Evolutionary conservation across 2,329 filamentous ascomycete species (phyloP).

Genomic region (Corynespora cassiicola): DNA sequence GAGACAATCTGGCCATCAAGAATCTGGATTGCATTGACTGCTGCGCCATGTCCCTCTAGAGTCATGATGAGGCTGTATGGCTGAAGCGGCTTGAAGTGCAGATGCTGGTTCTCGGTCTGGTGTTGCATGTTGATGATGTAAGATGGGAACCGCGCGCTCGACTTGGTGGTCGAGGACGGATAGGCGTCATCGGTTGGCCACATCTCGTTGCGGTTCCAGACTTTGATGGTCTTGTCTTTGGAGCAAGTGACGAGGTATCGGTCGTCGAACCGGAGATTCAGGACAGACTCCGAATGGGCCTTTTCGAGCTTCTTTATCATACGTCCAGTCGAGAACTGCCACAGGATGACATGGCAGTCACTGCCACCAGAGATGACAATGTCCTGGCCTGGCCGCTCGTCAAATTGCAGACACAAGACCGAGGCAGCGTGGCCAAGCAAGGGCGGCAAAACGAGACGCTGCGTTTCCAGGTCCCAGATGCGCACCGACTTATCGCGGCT

Average conservation of each 20-base stretch:
- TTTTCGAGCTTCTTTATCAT: slow-evolving; percentile 76
- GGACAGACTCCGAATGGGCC: slow-evolving; percentile 87
- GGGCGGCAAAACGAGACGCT: slow-evolving; percentile 76
- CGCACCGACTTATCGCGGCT: slow-evolving; percentile 88
- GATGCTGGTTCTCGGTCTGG: slow-evolving; percentile 40
- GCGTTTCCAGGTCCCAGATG: slow-evolving; percentile 87
- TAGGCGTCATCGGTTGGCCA: slow-evolving; percentile 47
- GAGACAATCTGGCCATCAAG: slow-evolving; percentile 87
- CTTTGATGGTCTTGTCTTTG: slow-evolving; percentile 95
- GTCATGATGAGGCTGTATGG: slow-evolving; percentile 80
- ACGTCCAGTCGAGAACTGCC: slow-evolving; percentile 90
- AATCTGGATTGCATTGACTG: slow-evolving; percentile 96
- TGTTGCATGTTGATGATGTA: slow-evolving; percentile 61
- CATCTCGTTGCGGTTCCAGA: slow-evolving; percentile 78
- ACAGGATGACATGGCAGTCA: slow-evolving; percentile 88
- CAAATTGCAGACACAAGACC: slow-evolving; percentile 94
- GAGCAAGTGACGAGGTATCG: slow-evolving; percentile 94
- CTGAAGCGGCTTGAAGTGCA: slow-evolving; percentile 63
- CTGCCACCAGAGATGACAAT: slow-evolving; percentile 95
- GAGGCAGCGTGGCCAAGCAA: slow-evolving; percentile 81
- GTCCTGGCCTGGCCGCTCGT: slow-evolving; percentile 84
- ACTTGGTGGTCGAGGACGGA: slow-evolving; percentile 48
- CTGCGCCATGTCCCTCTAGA: slow-evolving; percentile 84
- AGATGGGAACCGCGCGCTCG: slow-evolving; percentile 55
- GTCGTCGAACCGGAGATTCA: slow-evolving; percentile 92